Evolutionary conservation across 2,329 filamentous ascomycete species (phyloP).

Genomic region (Helotiales sp.): DNA sequence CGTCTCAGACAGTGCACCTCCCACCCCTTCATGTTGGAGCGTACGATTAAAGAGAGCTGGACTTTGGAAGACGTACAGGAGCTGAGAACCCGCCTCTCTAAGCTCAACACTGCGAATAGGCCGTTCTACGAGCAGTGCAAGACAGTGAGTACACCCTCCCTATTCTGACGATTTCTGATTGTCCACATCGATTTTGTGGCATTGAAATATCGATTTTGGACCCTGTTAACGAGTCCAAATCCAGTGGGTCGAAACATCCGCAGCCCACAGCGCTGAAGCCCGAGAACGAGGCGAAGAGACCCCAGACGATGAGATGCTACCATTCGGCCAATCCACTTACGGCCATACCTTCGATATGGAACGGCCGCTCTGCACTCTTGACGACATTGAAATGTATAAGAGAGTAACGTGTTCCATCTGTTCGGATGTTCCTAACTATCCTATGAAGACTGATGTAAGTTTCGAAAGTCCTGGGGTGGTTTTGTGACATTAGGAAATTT

Average conservation of each 20-base stretch:
- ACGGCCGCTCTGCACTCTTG: constrained; percentile 40
- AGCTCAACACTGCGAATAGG: constrained; percentile 5
- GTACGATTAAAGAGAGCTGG: constrained; percentile 41
- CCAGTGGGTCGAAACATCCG: constrained; percentile 22
- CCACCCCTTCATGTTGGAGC: constrained; percentile 43
- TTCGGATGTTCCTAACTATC: constrained; percentile 44
- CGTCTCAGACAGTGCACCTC: constrained; percentile 42
- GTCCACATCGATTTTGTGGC: background rate
- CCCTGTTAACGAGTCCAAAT: background rate
- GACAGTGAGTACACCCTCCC: constrained; percentile 14
- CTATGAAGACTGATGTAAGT: constrained; percentile 49
- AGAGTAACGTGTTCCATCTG: constrained; percentile 51
- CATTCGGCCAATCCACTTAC: constrained; percentile 38
- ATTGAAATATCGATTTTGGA: background rate
- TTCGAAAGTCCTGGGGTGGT: background rate
- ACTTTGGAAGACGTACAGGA: constrained; percentile 36
- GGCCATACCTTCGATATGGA: constrained; percentile 42
- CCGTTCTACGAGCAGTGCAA: constrained; percentile 42
- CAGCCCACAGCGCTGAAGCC: background rate
- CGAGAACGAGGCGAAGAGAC: constrained; percentile 10
- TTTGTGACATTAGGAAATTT: background rate
- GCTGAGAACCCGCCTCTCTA: constrained; percentile 24
- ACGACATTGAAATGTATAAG: constrained; percentile 40
- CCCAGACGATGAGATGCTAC: constrained; percentile 16
- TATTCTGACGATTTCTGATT: background rate